Conservation (phyloP, 2,329 filamentous ascomycete genomes). For the Talaromyces sp. region DNA sequence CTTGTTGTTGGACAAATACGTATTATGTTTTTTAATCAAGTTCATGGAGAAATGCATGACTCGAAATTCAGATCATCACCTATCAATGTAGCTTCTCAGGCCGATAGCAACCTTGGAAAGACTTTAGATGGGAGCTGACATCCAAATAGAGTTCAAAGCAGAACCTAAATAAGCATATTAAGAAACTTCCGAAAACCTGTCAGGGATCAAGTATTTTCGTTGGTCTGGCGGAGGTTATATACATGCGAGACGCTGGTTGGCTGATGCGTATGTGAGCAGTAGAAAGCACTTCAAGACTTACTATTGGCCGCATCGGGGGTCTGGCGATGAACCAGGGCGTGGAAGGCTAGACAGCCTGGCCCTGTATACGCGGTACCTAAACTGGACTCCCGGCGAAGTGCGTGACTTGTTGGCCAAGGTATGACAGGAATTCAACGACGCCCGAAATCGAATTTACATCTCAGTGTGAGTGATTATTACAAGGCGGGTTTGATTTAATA, state of each 20-base stretch:
- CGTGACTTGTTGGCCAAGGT: conserved; percentile 31
- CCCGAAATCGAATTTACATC: conserved; percentile 24
- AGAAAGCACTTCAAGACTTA: too few relatives aligned
- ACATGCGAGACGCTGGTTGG: background rate
- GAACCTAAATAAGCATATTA: too few relatives aligned
- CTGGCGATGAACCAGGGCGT: conserved; percentile 35
- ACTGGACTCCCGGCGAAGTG: conserved; percentile 40
- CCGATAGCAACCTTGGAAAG: too few relatives aligned
- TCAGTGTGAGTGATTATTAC: conserved; percentile 8
- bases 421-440: conserved; percentile 20
- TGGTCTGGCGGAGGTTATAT: background rate
- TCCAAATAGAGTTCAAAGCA: too few relatives aligned
- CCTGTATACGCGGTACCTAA: conserved; percentile 35
- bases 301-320: conserved; percentile 41
- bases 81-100: too few relatives aligned
- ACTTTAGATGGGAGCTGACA: too few relatives aligned
- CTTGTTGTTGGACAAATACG: too few relatives aligned
- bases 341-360: conserved; percentile 39
- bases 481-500: background rate
- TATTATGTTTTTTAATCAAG: too few relatives aligned
- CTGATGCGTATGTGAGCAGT: background rate
- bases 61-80: too few relatives aligned
- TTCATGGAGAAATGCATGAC: too few relatives aligned
- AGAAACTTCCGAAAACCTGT: background rate
- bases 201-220: background rate